phyloP scores from a whole-genome alignment of 2,329 filamentous ascomycete species.

The Ophiostoma ips region DNA sequence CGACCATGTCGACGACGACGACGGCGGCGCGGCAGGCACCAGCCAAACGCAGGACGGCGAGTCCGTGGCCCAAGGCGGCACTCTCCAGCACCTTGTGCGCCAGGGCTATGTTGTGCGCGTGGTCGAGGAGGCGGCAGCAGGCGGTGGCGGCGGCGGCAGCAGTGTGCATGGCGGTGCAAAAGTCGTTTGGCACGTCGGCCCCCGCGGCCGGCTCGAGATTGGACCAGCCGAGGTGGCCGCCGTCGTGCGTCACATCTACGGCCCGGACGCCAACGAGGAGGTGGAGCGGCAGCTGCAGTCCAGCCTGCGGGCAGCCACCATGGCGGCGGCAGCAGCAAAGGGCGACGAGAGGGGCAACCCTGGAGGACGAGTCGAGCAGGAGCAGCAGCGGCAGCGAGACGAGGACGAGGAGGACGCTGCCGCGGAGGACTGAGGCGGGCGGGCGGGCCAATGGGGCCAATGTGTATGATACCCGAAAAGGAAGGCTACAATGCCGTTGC shows the following conservation, averaged over 20 bases:
- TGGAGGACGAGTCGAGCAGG: neutral
- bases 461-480: no score
- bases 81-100: slow-evolving; percentile 47
- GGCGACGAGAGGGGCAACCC: neutral
- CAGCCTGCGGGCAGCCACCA: slow-evolving; percentile 35
- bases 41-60: neutral
- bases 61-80: slow-evolving; percentile 8
- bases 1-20: slow-evolving; percentile 14
- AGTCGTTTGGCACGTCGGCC: slow-evolving; percentile 72
- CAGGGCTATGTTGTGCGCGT: slow-evolving; percentile 74
- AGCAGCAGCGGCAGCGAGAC: neutral
- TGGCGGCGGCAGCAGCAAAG: neutral
- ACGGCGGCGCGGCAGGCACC: slow-evolving; percentile 3
- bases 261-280: slow-evolving; percentile 32
- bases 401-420: neutral
- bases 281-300: slow-evolving; percentile 45
- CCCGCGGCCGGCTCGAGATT: slow-evolving; percentile 74
- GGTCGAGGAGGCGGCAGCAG: slow-evolving; percentile 42
- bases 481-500: no score
- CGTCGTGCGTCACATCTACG: slow-evolving; percentile 50
- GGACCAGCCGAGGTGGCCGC: slow-evolving; percentile 61
- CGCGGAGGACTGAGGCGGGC: neutral
- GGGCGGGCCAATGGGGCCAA: no score
- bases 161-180: slow-evolving; percentile 15
- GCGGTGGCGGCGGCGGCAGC: neutral